A percentile compares a stretch with the other conserved stretches of the same genome.
Conservation (phyloP, 768 basidiomycete species). For the Lepiota brunneoincarnata region DNA sequence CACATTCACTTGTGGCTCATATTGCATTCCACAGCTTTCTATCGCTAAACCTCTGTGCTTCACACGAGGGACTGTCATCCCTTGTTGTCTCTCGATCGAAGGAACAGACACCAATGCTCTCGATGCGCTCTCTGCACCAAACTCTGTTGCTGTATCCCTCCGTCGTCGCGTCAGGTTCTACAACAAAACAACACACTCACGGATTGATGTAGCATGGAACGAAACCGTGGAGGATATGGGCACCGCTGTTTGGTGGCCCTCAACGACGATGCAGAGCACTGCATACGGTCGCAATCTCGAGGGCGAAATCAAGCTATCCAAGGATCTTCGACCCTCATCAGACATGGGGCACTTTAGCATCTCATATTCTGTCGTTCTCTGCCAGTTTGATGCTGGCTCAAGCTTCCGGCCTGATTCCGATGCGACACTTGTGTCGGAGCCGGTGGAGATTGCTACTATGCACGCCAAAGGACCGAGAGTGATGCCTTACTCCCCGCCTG, state of each 20-base stretch:
- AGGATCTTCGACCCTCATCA: conserved; percentile 49
- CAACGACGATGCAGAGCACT: conserved; percentile 25
- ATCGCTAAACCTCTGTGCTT: conserved; percentile 37
- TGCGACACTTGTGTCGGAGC: conserved; percentile 39
- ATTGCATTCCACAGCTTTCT: conserved; percentile 1
- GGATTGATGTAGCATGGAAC: conserved; percentile 40
- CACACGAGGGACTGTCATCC: conserved; percentile 47
- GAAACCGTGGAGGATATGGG: conserved; percentile 43
- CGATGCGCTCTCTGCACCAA: conserved; percentile 40
- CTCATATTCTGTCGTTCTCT: conserved; percentile 45
- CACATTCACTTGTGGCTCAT: neutral
- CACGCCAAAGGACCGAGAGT: conserved; percentile 49
- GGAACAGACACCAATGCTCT: conserved; percentile 35
- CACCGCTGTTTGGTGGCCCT: conserved; percentile 48
- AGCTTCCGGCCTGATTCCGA: conserved; percentile 35
- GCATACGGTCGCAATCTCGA: conserved; percentile 40
- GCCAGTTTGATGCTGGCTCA: conserved; percentile 36
- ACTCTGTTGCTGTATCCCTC: conserved; percentile 35
- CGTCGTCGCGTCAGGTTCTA: conserved; percentile 42
- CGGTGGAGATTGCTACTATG: conserved; percentile 52
- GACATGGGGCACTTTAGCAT: conserved; percentile 51
- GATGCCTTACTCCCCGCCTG: conserved; percentile 48
- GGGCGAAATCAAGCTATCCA: conserved; percentile 50
- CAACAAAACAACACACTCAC: conserved; percentile 32
- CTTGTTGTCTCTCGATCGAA: conserved; percentile 42